Evolutionary conservation across 1,284 basidiomycete genomes (phyloP).

Genomic region (Rhodotorula sp.): DNA sequence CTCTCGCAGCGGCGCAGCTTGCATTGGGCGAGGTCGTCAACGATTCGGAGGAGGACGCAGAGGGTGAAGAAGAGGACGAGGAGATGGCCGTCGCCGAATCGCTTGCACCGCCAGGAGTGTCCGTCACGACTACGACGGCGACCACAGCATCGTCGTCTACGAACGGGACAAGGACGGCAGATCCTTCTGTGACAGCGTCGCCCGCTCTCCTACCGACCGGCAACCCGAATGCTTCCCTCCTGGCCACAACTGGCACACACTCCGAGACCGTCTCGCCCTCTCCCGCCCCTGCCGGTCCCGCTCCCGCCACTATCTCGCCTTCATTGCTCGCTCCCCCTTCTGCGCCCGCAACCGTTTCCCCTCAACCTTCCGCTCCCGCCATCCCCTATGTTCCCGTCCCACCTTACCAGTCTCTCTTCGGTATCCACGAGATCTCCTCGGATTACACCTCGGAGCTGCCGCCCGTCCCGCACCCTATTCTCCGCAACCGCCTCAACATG

Average conservation of each 20-base stretch:
- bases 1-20: not conserved
- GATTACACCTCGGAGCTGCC: slow-evolving; percentile 36
- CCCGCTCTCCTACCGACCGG: not conserved
- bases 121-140: not conserved
- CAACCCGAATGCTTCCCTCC: not conserved
- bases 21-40: not conserved
- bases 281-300: not conserved
- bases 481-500: slow-evolving; percentile 37
- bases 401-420: slow-evolving; percentile 28
- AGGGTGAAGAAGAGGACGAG: slow-evolving; percentile 33
- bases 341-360: not conserved
- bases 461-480: slow-evolving; percentile 32
- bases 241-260: slow-evolving; percentile 6
- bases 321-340: not conserved
- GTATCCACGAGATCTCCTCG: slow-evolving; percentile 30
- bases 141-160: not conserved
- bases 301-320: not conserved
- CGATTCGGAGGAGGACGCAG: slow-evolving; percentile 27
- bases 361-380: slow-evolving; percentile 3
- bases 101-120: slow-evolving; percentile 13
- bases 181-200: not conserved
- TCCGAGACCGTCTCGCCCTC: slow-evolving; percentile 2
- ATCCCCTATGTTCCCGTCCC: slow-evolving; percentile 1
- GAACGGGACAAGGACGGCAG: not conserved
- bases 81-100: slow-evolving; percentile 27